Evolutionary conservation across 257 asterid genomes (phyloP).

Genomic region (Scutellaria galericulata): DNA sequence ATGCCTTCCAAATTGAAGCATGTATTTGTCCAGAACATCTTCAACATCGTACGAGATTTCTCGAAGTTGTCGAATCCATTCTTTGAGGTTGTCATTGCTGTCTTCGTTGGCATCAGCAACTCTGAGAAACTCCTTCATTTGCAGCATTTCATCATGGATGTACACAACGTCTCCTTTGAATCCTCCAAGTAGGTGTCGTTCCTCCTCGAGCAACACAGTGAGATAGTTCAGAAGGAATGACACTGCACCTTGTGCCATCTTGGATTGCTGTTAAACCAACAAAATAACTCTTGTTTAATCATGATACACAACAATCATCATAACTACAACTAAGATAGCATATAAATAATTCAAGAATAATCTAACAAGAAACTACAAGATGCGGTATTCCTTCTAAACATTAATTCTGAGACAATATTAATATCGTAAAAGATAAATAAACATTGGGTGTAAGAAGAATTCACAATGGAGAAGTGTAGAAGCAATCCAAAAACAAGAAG

Average conservation of each 20-base stretch:
- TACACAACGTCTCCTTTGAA: constrained; percentile 23
- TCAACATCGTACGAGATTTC: constrained; percentile 45
- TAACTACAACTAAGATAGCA: not conserved
- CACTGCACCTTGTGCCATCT: constrained; percentile 43
- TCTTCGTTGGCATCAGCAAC: constrained; percentile 44
- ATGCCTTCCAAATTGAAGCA: constrained; percentile 9
- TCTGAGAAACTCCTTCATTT: constrained; percentile 43
- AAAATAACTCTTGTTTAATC: not conserved
- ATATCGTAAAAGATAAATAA: too few relatives aligned
- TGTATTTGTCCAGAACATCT: constrained; percentile 46
- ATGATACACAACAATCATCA: not conserved
- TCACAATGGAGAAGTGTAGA: not conserved
- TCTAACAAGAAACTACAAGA: not conserved
- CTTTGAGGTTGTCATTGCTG: constrained; percentile 26
- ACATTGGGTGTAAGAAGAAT: not conserved
- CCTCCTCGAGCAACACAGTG: constrained; percentile 20
- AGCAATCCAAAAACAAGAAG: not conserved
- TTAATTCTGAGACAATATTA: not conserved
- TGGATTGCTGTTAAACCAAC: not conserved
- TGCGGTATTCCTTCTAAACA: not conserved
- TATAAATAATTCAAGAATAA: not conserved
- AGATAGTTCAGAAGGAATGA: constrained; percentile 36
- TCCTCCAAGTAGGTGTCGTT: constrained; percentile 23
- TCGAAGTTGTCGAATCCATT: constrained; percentile 47
- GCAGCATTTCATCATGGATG: constrained; percentile 39